Base-by-base conservation (phyloP, 495 filamentous ascomycete species). In the Sabuloglossum arenarium region DNA sequence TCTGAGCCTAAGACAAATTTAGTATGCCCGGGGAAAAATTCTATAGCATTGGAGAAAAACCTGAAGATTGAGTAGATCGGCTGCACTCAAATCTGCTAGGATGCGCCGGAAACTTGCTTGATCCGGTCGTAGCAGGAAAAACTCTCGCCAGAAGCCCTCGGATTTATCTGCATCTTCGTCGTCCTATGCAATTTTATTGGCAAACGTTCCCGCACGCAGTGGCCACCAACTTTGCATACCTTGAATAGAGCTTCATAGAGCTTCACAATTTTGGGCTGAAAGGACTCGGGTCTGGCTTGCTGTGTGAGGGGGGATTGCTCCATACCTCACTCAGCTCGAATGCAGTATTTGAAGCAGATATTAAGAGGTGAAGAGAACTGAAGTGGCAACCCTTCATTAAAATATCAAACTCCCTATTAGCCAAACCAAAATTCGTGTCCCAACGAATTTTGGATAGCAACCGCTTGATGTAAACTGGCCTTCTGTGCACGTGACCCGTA, bases 121-220 rank as follows among this genome's bases (percentile, higher is more conserved):
- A 65, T 94, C 84, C 30, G 91, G 89, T 52, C 76, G 76, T 51
- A 95, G 74, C 42, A 97, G 73, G 69, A 97, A 98, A 69, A 97
- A 86, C 69, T 96, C 90, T 54, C 79, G 76, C 93, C 91, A 99
- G 69, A 96, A 99, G 9, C 88, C 91, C 58, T 95, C 87, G 0
- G 83, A 76, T 53, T 79, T 80, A 37, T 85, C 80, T 39, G 75
- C 69, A 57, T 75, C 75, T 46, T 87, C 82, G 43, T 75, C 75
- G 61, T 79, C 69, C 68, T 79, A 59, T 54, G 55, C 57, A 56
- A 59, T 32, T 16, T 42, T 27, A 30, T 53, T 28, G n/a, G 24
- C 45, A 37, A 49, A 3, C n/a, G 46, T 23, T 50, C 25, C 34
- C 12, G 21, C 11, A 10, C 10, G 21, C 10, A 23, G n/a, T n/a